phyloP scores from a whole-genome alignment of 129 eudicot species.

The Gnaphalium uliginosum region DNA sequence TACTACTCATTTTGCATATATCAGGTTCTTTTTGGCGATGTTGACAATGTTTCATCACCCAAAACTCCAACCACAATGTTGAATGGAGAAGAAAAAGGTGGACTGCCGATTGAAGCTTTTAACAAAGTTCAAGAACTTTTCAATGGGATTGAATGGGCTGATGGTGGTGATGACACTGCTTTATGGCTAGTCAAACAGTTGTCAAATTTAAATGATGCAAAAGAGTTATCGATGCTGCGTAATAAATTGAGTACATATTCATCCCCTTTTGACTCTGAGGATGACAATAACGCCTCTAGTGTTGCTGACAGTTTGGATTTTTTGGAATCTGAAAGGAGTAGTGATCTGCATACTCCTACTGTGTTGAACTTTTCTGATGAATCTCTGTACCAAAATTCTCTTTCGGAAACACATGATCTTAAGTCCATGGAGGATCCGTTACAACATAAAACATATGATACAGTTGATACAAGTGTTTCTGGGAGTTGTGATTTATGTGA shows the following conservation, averaged over 20 bases:
- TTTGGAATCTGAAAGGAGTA: conserved; percentile 69
- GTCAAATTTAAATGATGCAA: conserved; percentile 68
- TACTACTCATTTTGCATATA: conserved; percentile 8
- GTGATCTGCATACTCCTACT: conserved; percentile 36
- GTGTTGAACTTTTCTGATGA: conserved; percentile 57
- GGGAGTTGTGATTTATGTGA: conserved; percentile 37
- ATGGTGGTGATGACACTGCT: conserved; percentile 86
- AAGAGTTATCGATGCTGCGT: conserved; percentile 68
- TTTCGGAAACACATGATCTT: conserved; percentile 49
- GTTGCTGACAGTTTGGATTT: conserved; percentile 89
- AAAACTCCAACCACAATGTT: conserved; percentile 68
- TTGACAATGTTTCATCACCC: conserved; percentile 63
- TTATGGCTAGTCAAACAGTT: conserved; percentile 91
- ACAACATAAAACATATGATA: conserved; percentile 27
- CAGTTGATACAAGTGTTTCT: conserved; percentile 35
- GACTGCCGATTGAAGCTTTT: conserved; percentile 96
- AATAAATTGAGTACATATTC: conserved; percentile 69
- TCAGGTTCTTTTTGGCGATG: conserved; percentile 91
- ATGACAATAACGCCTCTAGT: conserved; percentile 83
- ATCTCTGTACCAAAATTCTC: conserved; percentile 50
- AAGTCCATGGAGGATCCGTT: conserved; percentile 37
- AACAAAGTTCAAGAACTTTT: conserved; percentile 96
- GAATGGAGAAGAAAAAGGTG: conserved; percentile 89
- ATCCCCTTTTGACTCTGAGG: conserved; percentile 89
- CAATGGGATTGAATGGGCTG: conserved; percentile 89